A percentile compares a stretch with the other conserved stretches of the same genome.
These are phyloP conservation scores for Barnettozyma botsteinii DNA, from an alignment of 805 yeast species.

Conservation along the genomic window DNA sequence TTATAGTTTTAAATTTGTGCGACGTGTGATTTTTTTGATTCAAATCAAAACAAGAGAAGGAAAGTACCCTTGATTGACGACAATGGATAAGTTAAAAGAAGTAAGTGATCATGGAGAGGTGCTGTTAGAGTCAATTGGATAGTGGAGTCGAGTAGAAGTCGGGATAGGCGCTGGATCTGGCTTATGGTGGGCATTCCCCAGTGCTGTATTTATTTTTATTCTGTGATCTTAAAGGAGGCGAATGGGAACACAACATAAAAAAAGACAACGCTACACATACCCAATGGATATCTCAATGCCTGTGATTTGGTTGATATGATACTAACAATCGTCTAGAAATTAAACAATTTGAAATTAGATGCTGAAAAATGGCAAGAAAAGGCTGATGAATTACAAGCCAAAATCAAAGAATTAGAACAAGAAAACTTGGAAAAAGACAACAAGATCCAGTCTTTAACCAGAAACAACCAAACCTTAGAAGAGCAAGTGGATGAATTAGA, in stretches of 20 bases:
- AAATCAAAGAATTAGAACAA: slow-evolving; percentile 87
- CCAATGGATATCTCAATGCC: no score
- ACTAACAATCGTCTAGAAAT: slow-evolving; percentile 46
- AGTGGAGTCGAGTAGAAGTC: no score
- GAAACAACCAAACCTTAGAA: slow-evolving; percentile 87
- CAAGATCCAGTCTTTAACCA: slow-evolving; percentile 86
- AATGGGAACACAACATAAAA: not conserved
- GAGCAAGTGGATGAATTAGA: slow-evolving; percentile 72
- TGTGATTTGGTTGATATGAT: no score
- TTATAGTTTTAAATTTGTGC: slow-evolving; percentile 1
- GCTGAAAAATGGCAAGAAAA: slow-evolving; percentile 97
- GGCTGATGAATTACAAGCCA: slow-evolving; percentile 77
- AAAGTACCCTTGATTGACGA: not conserved
- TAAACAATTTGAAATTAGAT: slow-evolving; percentile 84
- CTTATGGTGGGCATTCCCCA: no score
- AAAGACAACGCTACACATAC: no score
- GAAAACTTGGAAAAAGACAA: slow-evolving; percentile 89
- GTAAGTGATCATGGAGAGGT: slow-evolving; percentile 13
- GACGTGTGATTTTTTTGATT: slow-evolving; percentile 6
- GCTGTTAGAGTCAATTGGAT: not conserved
- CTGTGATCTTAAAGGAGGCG: slow-evolving; percentile 2
- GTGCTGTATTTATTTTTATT: no score
- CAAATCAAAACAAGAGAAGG: not conserved
- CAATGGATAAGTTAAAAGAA: slow-evolving; percentile 25
- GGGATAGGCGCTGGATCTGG: no score